Conservation (phyloP, 2,329 filamentous ascomycete species). For the Chaetomiaceae sp. region DNA sequence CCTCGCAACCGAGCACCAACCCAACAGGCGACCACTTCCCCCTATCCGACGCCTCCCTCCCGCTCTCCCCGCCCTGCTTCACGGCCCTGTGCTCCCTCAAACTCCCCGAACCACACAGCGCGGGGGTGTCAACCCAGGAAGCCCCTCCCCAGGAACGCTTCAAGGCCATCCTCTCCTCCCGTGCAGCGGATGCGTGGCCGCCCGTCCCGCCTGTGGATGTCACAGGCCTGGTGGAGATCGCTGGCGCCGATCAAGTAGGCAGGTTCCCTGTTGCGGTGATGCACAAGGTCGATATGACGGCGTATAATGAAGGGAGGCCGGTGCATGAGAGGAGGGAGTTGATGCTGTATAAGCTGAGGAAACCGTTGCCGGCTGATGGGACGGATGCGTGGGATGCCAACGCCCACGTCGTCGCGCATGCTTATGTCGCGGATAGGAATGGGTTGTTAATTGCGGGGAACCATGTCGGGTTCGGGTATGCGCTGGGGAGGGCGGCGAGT, state of each 20-base stretch:
- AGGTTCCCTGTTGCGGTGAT: slow-evolving; percentile 49
- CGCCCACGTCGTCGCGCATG: slow-evolving; percentile 45
- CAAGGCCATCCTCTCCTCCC: slow-evolving; percentile 36
- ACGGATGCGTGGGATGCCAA: slow-evolving; percentile 33
- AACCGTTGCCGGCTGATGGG: slow-evolving; percentile 34
- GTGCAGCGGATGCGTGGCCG: slow-evolving; percentile 40
- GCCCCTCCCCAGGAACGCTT: slow-evolving; percentile 41
- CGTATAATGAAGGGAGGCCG: slow-evolving; percentile 40
- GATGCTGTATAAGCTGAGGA: slow-evolving; percentile 45
- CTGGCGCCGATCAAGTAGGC: slow-evolving; percentile 38
- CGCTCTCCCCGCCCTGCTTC: slow-evolving; percentile 44
- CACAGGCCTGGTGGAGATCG: slow-evolving; percentile 34
- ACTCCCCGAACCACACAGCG: slow-evolving; percentile 33
- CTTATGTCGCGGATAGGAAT: slow-evolving; percentile 51
- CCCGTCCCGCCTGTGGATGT: slow-evolving; percentile 45
- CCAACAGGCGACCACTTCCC: slow-evolving; percentile 36
- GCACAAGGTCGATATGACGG: slow-evolving; percentile 50
- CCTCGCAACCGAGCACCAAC: slow-evolving; percentile 36
- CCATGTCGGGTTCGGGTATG: slow-evolving; percentile 43
- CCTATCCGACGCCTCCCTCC: slow-evolving; percentile 35
- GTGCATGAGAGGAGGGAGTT: slow-evolving; percentile 46
- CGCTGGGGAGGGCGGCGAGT: slow-evolving; percentile 40
- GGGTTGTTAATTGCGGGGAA: slow-evolving; percentile 49
- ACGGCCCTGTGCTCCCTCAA: slow-evolving; percentile 52
- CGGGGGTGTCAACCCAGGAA: slow-evolving; percentile 38